A percentile compares a stretch with the other conserved stretches of the same genome.
phyloP scores from a whole-genome alignment of 768 basidiomycete genomes.

The Cystofilobasidium capitatum region DNA sequence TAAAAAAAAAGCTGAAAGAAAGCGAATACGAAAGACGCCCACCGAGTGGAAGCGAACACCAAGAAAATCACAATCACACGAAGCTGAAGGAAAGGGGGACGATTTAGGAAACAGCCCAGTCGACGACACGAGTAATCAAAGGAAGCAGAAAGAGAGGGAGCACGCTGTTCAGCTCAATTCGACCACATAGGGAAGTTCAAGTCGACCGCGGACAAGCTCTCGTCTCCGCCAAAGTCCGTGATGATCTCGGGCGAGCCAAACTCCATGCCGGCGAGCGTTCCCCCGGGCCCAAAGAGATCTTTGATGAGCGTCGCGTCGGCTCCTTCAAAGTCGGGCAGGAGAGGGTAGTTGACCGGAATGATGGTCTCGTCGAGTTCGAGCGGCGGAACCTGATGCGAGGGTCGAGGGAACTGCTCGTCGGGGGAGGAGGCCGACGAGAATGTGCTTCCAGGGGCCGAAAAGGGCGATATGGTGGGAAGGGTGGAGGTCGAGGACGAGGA shows the following conservation, averaged over 20 bases:
- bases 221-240: too few species aligned
- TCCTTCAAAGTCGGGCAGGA: not conserved
- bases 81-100: too few species aligned
- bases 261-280: not conserved
- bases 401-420: not conserved
- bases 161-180: too few species aligned
- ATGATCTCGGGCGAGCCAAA: not conserved
- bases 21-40: too few species aligned
- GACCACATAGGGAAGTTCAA: too few species aligned
- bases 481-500: not conserved
- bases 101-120: too few species aligned
- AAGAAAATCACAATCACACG: too few species aligned
- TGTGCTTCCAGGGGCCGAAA: not conserved
- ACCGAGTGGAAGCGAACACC: too few species aligned
- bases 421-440: slow-evolving; percentile 1
- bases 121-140: too few species aligned
- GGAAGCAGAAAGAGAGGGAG: too few species aligned
- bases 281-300: not conserved
- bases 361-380: not conserved
- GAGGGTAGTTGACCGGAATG: not conserved
- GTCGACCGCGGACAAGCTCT: too few species aligned
- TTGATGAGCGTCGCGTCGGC: not conserved
- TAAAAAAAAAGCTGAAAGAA: too few species aligned
- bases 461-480: not conserved
- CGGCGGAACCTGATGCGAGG: not conserved